Evolutionary conservation across 1,139 yeast genomes (phyloP), one percentile per base, ranked within the genome.

Genomic region (Taphrina betulina): DNA sequence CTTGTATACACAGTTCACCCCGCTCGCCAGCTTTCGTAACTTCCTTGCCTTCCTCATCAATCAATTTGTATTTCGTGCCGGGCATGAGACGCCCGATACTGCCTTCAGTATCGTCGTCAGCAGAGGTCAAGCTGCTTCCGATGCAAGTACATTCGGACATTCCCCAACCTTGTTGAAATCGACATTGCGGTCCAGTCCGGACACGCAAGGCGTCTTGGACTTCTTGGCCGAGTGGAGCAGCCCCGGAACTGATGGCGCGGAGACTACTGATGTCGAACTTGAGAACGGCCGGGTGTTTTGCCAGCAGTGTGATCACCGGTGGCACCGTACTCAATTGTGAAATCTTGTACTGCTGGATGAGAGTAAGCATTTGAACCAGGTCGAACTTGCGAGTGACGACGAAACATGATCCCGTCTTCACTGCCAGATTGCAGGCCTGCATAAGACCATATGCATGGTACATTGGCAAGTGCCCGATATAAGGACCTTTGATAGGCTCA

Each of bases 1-100:
- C 97, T 65, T 76, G 75, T 63, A 92, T 76, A 71, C 83, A 81
- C 61, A 92, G 74, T 72, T 92, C 97, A 72, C 98, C 98, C 35
- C 74, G 71, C 28, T 40, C 40, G 23, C 71, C 73, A 35, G 71
- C 71, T 51, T 72, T 78, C 5, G 83, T 81, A 42, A 80, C 71
- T 57, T 78, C 85, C 38, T 76, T 69, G 35, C 81, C 71, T 12
- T 66, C 65, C 19, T 62, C 65, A 50, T 68, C 70, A 72, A 74
- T 69, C 73, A 85, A 56, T 67, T 69, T 50, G 75, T 74, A 60
- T 74, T 72, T 63, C 73, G 72, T 57, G 71, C 74, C 52, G 76
- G 75, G 65, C 17, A 67, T 58, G 14, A 69, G 63, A 62, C 68
- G 63, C 22, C 87, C 87, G 66, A 82, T 78, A 45, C 79, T 70